phyloP scores from a whole-genome alignment of 2,329 filamentous ascomycete species.

The Monosporascus sp. region DNA sequence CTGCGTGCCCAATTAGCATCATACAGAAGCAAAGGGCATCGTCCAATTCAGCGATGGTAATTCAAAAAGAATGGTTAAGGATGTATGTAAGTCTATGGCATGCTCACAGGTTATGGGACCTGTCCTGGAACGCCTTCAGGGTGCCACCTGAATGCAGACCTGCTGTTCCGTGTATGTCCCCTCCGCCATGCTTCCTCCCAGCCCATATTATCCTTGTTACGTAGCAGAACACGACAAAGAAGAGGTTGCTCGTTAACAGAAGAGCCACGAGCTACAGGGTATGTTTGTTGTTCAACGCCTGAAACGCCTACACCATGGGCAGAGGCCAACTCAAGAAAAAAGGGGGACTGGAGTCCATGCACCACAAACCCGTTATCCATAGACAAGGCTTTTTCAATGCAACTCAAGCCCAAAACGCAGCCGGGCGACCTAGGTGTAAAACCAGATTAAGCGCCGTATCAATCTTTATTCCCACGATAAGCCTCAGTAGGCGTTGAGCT shows the following conservation, averaged over 20 bases:
- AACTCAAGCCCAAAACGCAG: no score
- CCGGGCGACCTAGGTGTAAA: no score
- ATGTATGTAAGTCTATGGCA: no score
- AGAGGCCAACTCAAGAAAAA: not conserved
- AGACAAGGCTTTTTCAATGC: no score
- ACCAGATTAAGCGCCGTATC: no score
- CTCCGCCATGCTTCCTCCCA: not conserved
- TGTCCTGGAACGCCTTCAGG: not conserved
- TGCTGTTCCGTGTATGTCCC: not conserved
- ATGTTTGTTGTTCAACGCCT: not conserved
- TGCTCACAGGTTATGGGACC: no score
- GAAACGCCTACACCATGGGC: not conserved
- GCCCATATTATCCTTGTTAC: not conserved
- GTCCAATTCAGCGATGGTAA: slow-evolving; percentile 7
- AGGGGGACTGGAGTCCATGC: not conserved
- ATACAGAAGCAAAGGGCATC: slow-evolving; percentile 3
- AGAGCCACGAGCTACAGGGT: not conserved
- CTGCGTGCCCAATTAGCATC: no score
- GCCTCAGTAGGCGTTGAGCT: slow-evolving; percentile 4
- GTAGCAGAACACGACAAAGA: not conserved
- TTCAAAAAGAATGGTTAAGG: no score
- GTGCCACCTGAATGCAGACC: not conserved
- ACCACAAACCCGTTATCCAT: no score
- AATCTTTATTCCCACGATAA: not conserved
- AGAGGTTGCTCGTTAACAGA: not conserved